phyloP scores from a whole-genome alignment of 129 eudicot genomes.

The Lactuca saligna region DNA sequence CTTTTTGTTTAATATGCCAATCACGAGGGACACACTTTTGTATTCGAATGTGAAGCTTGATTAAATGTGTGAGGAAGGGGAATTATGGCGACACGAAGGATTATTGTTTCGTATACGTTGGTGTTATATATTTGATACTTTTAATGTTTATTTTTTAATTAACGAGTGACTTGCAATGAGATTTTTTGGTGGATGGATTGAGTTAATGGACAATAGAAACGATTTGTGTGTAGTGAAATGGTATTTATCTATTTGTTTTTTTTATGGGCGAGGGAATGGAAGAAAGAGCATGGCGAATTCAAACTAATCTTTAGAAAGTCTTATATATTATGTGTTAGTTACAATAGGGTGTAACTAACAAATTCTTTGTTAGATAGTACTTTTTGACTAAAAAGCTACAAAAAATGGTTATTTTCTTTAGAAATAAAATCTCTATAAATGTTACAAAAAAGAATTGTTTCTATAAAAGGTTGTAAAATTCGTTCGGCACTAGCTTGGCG shows the following conservation, averaged over 20 bases:
- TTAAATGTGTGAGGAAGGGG: conserved; percentile 25
- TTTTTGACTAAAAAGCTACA: too few species aligned
- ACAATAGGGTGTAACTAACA: too few species aligned
- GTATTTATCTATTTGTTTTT: conserved; percentile 17
- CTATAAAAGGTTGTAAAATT: too few species aligned
- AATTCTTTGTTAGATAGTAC: too few species aligned
- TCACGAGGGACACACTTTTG: conserved; percentile 94
- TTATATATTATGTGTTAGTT: too few species aligned
- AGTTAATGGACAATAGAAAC: conserved; percentile 9
- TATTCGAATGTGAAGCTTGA: conserved; percentile 97
- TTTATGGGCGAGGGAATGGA: neutral
- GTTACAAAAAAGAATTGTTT: too few species aligned
- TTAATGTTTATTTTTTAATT: neutral
- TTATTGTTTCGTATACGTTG: conserved; percentile 14
- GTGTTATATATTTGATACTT: conserved; percentile 19
- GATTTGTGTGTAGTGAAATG: conserved; percentile 20
- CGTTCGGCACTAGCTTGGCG: too few species aligned
- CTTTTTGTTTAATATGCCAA: conserved; percentile 78
- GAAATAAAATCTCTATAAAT: too few species aligned
- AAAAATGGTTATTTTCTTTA: too few species aligned
- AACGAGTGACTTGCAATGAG: conserved; percentile 17
- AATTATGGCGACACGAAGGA: conserved; percentile 15
- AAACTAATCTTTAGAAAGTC: too few species aligned
- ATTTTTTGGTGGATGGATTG: conserved; percentile 21
- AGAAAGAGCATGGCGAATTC: conserved; percentile 18